These are phyloP conservation scores for Apocynum venetum DNA, from an alignment of 257 asterid species.

Conservation along the genomic window DNA sequence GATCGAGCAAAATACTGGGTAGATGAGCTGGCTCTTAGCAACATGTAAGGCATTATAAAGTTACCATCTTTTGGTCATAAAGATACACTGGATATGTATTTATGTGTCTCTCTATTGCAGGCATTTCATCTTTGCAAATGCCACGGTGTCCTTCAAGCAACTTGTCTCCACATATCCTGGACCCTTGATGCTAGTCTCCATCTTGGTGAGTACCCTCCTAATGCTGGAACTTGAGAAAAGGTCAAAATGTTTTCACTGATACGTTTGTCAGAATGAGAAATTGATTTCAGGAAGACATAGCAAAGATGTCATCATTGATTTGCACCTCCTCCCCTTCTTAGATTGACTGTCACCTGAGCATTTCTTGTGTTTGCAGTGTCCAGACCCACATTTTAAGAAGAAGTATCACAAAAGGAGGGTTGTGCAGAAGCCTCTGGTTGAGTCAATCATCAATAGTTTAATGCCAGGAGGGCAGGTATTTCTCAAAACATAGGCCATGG, in stretches of 20 bases:
- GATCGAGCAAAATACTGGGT: slow-evolving; percentile 81
- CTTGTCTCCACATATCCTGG: slow-evolving; percentile 84
- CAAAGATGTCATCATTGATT: background rate
- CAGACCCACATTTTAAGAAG: slow-evolving; percentile 96
- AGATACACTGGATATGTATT: slow-evolving; percentile 17
- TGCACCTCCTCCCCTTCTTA: background rate
- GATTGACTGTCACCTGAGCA: slow-evolving; percentile 13
- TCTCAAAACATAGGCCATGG: background rate
- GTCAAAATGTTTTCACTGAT: slow-evolving; percentile 1
- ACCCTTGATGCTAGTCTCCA: slow-evolving; percentile 69
- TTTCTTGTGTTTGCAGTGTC: slow-evolving; percentile 61
- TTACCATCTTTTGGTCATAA: slow-evolving; percentile 19
- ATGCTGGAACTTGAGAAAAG: slow-evolving; percentile 11
- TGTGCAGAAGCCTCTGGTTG: slow-evolving; percentile 85
- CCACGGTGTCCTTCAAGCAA: slow-evolving; percentile 67
- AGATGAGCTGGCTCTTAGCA: slow-evolving; percentile 57
- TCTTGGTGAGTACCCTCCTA: slow-evolving; percentile 59
- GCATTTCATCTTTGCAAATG: slow-evolving; percentile 79
- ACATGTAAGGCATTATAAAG: slow-evolving; percentile 53
- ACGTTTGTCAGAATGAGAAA: slow-evolving; percentile 1
- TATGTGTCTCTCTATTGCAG: slow-evolving; percentile 44
- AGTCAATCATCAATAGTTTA: slow-evolving; percentile 55
- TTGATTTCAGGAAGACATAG: background rate
- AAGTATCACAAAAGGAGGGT: slow-evolving; percentile 86
- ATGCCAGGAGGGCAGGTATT: slow-evolving; percentile 73